phyloP scores from a whole-genome alignment of 2,329 filamentous ascomycete genomes.

The Cordyceps tenuipes region DNA sequence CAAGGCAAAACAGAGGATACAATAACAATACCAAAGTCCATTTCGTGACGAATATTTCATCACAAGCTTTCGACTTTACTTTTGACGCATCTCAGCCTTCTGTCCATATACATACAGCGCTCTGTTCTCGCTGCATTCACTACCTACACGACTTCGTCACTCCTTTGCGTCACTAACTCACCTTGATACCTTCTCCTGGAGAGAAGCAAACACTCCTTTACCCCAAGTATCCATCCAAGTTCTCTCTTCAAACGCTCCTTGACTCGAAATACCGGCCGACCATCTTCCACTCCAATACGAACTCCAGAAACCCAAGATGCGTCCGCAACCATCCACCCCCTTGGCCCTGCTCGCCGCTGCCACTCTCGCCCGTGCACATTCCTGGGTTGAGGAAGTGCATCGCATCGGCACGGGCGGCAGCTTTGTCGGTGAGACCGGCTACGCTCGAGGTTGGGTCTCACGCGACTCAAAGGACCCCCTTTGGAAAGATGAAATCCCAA shows the following conservation, averaged over 20 bases:
- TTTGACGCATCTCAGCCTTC: background rate
- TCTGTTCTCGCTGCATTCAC: background rate
- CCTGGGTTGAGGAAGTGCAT: constrained; percentile 72
- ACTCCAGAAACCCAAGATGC: background rate
- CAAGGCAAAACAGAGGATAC: background rate
- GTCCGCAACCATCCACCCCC: constrained; percentile 14
- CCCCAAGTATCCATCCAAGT: too few relatives aligned
- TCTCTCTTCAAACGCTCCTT: background rate
- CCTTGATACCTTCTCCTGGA: background rate
- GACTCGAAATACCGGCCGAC: too few relatives aligned
- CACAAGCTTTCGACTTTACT: background rate
- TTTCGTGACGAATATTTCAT: background rate
- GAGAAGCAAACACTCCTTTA: background rate
- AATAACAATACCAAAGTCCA: background rate
- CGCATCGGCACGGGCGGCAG: constrained; percentile 66
- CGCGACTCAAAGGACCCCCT: constrained; percentile 41
- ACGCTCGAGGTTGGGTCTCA: constrained; percentile 59
- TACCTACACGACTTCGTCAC: background rate
- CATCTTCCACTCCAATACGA: background rate
- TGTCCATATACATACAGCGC: background rate
- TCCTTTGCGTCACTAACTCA: background rate
- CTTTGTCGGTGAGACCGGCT: constrained; percentile 64
- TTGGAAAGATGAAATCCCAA: constrained; percentile 51
- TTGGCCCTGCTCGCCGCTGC: constrained; percentile 17
- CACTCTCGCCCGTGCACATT: constrained; percentile 47